phyloP scores from a whole-genome alignment of 2,329 filamentous ascomycete species.

The Pseudogymnoascus sp. region DNA sequence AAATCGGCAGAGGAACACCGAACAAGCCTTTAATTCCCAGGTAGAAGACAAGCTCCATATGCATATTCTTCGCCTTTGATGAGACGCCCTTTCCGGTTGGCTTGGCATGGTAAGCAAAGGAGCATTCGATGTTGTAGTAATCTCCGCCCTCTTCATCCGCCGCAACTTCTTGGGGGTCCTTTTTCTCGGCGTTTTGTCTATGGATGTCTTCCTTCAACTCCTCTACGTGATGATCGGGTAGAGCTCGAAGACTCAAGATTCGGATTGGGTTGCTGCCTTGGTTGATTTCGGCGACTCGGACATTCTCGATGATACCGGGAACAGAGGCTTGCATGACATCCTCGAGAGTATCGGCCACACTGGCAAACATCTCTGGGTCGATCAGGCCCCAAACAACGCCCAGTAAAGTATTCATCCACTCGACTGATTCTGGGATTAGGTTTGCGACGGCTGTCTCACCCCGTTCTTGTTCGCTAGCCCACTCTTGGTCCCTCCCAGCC shows the following conservation, averaged over 20 bases:
- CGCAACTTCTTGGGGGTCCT: conserved; percentile 78
- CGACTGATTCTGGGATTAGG: conserved; percentile 82
- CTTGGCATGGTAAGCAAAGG: conserved; percentile 83
- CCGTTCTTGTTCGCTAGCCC: conserved; percentile 76
- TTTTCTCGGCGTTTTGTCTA: conserved; percentile 67
- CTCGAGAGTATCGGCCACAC: conserved; percentile 83
- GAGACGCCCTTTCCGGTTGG: conserved; percentile 62
- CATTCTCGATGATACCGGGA: conserved; percentile 83
- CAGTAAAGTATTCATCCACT: conserved; percentile 91
- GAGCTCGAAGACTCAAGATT: conserved; percentile 75
- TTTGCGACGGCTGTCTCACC: conserved; percentile 80
- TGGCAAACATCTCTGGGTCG: conserved; percentile 91
- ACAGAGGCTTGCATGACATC: conserved; percentile 97
- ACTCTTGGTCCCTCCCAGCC: conserved; percentile 75
- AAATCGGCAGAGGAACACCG: conserved; percentile 36
- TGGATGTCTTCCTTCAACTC: conserved; percentile 76
- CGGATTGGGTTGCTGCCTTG: conserved; percentile 87
- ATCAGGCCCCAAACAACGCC: conserved; percentile 81
- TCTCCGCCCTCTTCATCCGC: conserved; percentile 85
- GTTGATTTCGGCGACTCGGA: conserved; percentile 88
- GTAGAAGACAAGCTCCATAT: conserved; percentile 93
- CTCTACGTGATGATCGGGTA: conserved; percentile 72
- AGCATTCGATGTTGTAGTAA: conserved; percentile 86
- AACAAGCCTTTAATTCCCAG: conserved; percentile 83
- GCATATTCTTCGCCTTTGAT: conserved; percentile 87